Base-by-base conservation (phyloP, 768 basidiomycete species). In the Mycena sanguinolenta region DNA sequence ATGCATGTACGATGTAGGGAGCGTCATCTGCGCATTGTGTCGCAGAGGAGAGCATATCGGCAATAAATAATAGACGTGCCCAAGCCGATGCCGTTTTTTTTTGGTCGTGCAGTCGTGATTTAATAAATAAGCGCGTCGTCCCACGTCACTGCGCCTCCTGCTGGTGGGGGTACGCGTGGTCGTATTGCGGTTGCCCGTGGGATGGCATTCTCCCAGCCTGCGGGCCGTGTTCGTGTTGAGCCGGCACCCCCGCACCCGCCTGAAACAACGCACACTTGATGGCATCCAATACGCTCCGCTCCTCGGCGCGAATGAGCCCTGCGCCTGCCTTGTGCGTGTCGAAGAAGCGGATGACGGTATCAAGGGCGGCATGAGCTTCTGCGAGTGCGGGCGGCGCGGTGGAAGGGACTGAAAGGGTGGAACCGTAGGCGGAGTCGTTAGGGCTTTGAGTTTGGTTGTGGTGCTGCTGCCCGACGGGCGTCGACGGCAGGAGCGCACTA, bases 221-320 rank as follows among this genome's bases (percentile, higher is more conserved):
- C 32, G 32, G 6, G 6, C 32, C 32, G 32, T 34, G 32, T 10
- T 34, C 32, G 32, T 34, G 32, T 34, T 10, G 6, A 34, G 32
- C 4, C 32, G 32, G 57, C 67, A 70, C 27, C 38, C 32, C 61
- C 69, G 58, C 52, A 3, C 63, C 68, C 42, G 83, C 81, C 71
- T 88, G 86, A 75, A 90, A 89, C 65, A 91, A 81, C 23, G 84
- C 85, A 60, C 78, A 82, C 78, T 89, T 90, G 74, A 91, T 82
- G 55, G 84, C 81, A 23, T 77, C 71, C 50, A 91, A 86, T 30
- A 76, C 76, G 58, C 77, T 77, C 53, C 83, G 84, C 73, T 86
- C 86, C 8, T 79, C 62, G 3, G 63, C 42, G 27, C 77, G 74
- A 58, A 84, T 65, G 27, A 84, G 70, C 16, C 73, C 76, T 71